Evolutionary conservation across 768 basidiomycete species (phyloP).

Genomic region (Amanita muscaria): DNA sequence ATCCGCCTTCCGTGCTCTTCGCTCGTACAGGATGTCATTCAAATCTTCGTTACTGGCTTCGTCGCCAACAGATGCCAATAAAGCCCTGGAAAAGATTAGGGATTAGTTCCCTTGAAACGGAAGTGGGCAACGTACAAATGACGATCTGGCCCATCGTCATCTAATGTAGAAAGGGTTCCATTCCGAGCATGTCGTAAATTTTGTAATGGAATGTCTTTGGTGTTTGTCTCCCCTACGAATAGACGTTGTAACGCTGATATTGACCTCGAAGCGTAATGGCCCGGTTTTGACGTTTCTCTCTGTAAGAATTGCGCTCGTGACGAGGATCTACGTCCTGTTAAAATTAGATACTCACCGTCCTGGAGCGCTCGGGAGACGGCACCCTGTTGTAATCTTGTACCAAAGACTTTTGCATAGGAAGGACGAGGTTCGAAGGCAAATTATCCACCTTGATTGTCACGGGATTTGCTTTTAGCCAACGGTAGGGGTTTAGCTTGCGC

Average conservation of each 20-base stretch:
- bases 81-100: constrained; percentile 39
- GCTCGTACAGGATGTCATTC: constrained; percentile 59
- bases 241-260: constrained; percentile 54
- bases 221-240: constrained; percentile 47
- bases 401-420: constrained; percentile 73
- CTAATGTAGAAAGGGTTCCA: constrained; percentile 22
- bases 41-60: constrained; percentile 43
- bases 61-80: constrained; percentile 56
- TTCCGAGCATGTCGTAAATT: constrained; percentile 38
- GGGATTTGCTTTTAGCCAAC: constrained; percentile 69
- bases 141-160: constrained; percentile 61
- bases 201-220: constrained; percentile 50
- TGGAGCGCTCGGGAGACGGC: not conserved
- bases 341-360: constrained; percentile 3
- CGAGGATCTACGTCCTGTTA: constrained; percentile 11
- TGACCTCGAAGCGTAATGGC: constrained; percentile 49
- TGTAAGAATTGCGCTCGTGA: not conserved
- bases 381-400: constrained; percentile 44
- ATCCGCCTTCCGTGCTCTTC: constrained; percentile 68
- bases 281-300: constrained; percentile 24
- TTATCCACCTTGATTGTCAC: constrained; percentile 63
- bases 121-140: constrained; percentile 49
- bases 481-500: constrained; percentile 75
- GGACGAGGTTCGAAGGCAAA: constrained; percentile 61
- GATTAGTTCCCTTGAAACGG: not conserved